Conservation (phyloP, 179 eudicot genomes). For the Spergularia azorica region DNA sequence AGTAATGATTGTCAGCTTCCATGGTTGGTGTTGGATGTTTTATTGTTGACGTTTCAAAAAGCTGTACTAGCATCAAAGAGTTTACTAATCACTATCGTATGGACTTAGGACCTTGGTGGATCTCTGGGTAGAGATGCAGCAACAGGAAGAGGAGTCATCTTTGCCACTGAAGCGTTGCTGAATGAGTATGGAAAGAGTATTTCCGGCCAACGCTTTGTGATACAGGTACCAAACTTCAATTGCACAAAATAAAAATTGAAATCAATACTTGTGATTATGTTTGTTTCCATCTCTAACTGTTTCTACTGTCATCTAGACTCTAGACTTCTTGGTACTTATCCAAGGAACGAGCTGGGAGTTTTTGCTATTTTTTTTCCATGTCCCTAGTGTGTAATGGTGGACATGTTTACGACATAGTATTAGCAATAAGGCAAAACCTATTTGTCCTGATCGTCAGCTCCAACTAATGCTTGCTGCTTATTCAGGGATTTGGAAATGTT, state of each 20-base stretch:
- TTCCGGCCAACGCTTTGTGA: slow-evolving; percentile 79
- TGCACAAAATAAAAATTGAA: background rate
- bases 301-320: background rate
- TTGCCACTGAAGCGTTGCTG: slow-evolving; percentile 87
- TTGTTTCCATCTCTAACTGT: background rate
- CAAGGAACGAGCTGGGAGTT: no score
- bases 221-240: slow-evolving; percentile 55
- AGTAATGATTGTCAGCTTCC: background rate
- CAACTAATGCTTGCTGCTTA: slow-evolving; percentile 15
- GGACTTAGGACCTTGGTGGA: slow-evolving; percentile 91
- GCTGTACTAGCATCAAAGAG: background rate
- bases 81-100: slow-evolving; percentile 5
- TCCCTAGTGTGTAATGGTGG: background rate
- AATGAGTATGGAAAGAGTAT: slow-evolving; percentile 78
- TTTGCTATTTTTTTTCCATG: background rate
- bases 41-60: background rate
- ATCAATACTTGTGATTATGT: background rate
- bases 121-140: slow-evolving; percentile 99
- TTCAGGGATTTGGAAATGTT: slow-evolving; percentile 95
- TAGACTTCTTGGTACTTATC: background rate
- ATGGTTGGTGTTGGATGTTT: background rate
- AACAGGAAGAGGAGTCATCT: slow-evolving; percentile 93
- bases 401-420: no score
- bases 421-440: background rate
- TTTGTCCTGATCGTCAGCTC: background rate